These are phyloP conservation scores for Purpureocillium lavendulum DNA, from an alignment of 2,329 filamentous ascomycete species.

Conservation along the genomic window DNA sequence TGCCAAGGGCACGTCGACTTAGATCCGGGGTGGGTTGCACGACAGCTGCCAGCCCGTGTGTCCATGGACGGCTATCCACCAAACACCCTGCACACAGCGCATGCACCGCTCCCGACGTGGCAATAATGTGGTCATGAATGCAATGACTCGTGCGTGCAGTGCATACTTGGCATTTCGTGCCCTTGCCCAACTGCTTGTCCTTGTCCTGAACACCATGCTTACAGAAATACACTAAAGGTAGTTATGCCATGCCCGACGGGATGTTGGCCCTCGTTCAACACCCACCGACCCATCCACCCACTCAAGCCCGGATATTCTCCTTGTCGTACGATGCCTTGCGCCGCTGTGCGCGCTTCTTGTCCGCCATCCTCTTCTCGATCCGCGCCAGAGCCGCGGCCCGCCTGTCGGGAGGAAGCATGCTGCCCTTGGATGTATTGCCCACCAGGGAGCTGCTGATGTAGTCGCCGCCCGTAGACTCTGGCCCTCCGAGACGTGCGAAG, in stretches of 20 bases:
- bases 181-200: no score
- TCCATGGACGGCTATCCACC: neutral
- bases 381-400: conserved; percentile 45
- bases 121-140: no score
- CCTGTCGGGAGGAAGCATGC: conserved; percentile 39
- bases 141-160: no score
- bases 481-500: conserved; percentile 35
- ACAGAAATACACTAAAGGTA: neutral
- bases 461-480: conserved; percentile 19
- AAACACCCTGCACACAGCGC: neutral
- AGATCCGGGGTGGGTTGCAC: no score
- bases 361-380: conserved; percentile 44
- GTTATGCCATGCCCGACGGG: neutral
- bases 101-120: no score
- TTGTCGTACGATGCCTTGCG: conserved; percentile 29
- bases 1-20: no score
- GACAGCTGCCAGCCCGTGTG: no score
- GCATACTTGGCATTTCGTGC: no score
- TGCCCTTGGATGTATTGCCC: conserved; percentile 31
- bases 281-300: no score
- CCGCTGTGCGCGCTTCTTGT: conserved; percentile 32
- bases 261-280: no score
- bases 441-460: conserved; percentile 17
- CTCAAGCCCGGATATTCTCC: conserved; percentile 40
- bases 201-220: conserved; percentile 15